Conservation (phyloP, 129 eudicot genomes). For the Rutidosis leptorrhynchoides region DNA sequence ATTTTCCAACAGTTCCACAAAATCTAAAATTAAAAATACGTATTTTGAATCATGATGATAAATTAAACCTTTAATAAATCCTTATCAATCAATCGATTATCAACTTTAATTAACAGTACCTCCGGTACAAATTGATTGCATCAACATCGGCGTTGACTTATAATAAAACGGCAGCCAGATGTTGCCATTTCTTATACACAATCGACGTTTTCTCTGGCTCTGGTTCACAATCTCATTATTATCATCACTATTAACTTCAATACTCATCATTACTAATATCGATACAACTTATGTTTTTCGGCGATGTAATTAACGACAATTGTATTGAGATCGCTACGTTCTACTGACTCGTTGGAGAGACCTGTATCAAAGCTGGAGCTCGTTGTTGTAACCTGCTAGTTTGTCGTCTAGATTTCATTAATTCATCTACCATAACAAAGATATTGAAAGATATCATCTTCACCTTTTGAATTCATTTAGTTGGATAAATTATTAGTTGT, state of each 20-base stretch:
- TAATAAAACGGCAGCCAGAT: constrained; percentile 82
- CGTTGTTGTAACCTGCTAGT: constrained; percentile 59
- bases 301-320: constrained; percentile 63
- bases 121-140: constrained; percentile 51
- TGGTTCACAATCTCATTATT: constrained; percentile 3
- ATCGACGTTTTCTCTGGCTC: constrained; percentile 43
- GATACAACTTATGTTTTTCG: constrained; percentile 27
- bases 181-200: constrained; percentile 76
- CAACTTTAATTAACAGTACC: constrained; percentile 29
- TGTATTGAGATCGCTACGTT: constrained; percentile 73
- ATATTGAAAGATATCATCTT: too few relatives aligned
- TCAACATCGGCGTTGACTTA: constrained; percentile 55
- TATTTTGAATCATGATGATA: too few relatives aligned
- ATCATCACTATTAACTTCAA: constrained; percentile 22
- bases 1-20: too few relatives aligned
- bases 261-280: constrained; percentile 27
- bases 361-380: constrained; percentile 84
- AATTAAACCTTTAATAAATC: constrained; percentile 23
- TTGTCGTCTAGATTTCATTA: constrained; percentile 31
- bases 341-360: constrained; percentile 53
- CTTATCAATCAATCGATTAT: constrained; percentile 19
- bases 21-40: too few relatives aligned
- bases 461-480: too few relatives aligned
- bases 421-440: constrained; percentile 39
- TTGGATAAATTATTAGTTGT: too few relatives aligned